Percentiles rank a stretch among this genome's conserved stretches.
Conservation (phyloP, 2,329 filamentous ascomycete species). For the Incumbomyces lentus region DNA sequence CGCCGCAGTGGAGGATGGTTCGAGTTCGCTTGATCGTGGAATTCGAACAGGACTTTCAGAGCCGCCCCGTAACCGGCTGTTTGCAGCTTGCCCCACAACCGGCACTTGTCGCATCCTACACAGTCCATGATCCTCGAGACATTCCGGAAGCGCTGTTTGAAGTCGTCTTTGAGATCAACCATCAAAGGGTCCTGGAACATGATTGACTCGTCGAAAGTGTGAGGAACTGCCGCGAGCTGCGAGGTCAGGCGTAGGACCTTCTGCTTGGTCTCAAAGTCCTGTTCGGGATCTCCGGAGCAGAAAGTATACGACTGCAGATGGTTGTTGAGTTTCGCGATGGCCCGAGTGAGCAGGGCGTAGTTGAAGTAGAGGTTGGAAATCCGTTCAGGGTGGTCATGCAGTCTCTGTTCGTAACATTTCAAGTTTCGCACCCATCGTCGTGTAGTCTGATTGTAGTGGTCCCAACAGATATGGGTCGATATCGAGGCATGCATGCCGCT, state of each 20-base stretch:
- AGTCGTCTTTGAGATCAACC: constrained; percentile 84
- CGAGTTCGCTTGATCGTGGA: constrained; percentile 56
- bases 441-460: constrained; percentile 90
- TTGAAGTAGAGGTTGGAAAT: constrained; percentile 99
- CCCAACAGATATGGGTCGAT: constrained; percentile 89
- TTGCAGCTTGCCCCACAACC: constrained; percentile 95
- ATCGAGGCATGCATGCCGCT: constrained; percentile 98
- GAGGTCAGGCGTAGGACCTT: constrained; percentile 71
- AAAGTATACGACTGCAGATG: constrained; percentile 79
- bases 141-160: constrained; percentile 93
- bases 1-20: constrained; percentile 65
- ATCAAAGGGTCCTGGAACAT: constrained; percentile 70
- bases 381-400: constrained; percentile 76
- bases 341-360: constrained; percentile 87
- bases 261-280: constrained; percentile 68
- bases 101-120: constrained; percentile 95
- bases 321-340: constrained; percentile 78
- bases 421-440: constrained; percentile 88
- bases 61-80: constrained; percentile 90
- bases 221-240: constrained; percentile 53
- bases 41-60: constrained; percentile 91
- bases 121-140: constrained; percentile 97
- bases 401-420: constrained; percentile 74
- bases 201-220: constrained; percentile 86
- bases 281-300: constrained; percentile 71